Base-by-base conservation (phyloP, 169 alveolate species). In the Eimeria praecox region DNA sequence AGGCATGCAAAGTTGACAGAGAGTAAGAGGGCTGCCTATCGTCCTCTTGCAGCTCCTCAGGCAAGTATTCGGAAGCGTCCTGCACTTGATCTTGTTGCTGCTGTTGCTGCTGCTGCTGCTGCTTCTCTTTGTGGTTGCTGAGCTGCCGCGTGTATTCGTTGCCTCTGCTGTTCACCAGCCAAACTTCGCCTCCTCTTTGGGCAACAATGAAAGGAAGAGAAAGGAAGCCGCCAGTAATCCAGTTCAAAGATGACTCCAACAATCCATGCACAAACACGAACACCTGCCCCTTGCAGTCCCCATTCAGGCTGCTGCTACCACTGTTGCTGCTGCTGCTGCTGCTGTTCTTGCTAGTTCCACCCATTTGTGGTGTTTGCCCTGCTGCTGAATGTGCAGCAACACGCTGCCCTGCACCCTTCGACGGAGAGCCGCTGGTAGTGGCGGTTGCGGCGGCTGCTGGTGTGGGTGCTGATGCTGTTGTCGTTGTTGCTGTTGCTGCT, bases 161-260 rank as follows among this genome's bases (percentile, higher is more conserved):
- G 71, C 99, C 99, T 86, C 99, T 85, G 66, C 97, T 91, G 89
- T 98, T 98, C n/a, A 98, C 98, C 44, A 98, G 95, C 99, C 99
- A 98, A 14, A 98, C 99, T 90, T 98, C 99, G 89, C 95, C 98
- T 56, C 98, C 98, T 71, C 95, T 59, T n/a, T 95, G 95, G 33
- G 98, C 98, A 3, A 98, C 94, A 59, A 97, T 90, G 88, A 97
- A 98, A 24, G 98, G 98, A 4, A 97, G 97, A 20, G 98, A 93
- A 8, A 69, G 92, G 12, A 92, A 95, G 91, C 97, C 98, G 56
- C 97, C 95, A 64, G 97, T 97, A 75, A 98, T 95, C 97, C 97
- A 98, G 73, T 98, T 97, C 80, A 97, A 98, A 5, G 99, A 96
- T 2, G 98, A 97, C 97, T 98, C 99, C 52, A 98, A 86, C 35